Evolutionary conservation across 257 asterid species (phyloP).

Genomic region (Mitragyna speciosa): DNA sequence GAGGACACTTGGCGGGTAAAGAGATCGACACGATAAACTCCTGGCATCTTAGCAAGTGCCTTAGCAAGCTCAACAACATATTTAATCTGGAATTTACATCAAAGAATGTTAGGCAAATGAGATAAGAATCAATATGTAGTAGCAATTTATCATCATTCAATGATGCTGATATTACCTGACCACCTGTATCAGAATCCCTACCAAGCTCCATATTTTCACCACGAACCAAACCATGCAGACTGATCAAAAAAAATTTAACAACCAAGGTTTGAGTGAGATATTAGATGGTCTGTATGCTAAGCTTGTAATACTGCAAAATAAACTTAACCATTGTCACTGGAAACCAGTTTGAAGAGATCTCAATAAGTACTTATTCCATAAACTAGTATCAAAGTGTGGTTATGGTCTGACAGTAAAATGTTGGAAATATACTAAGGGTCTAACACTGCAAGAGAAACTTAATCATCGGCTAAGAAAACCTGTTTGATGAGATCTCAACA

Average conservation of each 20-base stretch:
- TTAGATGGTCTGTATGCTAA: background rate
- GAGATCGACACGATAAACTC: conserved; percentile 76
- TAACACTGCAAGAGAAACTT: background rate
- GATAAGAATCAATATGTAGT: background rate
- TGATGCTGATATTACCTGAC: conserved; percentile 50
- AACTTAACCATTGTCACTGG: background rate
- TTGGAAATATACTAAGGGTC: no score
- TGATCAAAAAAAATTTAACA: conserved; percentile 24
- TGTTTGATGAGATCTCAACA: background rate
- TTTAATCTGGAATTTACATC: conserved; percentile 50
- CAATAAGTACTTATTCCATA: no score
- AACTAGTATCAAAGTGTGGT: no score
- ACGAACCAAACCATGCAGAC: conserved; percentile 81
- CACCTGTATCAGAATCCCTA: conserved; percentile 89
- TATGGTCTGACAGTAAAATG: no score
- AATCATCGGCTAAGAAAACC: background rate
- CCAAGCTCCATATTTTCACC: conserved; percentile 97
- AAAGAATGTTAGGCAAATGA: conserved; percentile 16
- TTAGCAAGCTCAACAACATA: conserved; percentile 80
- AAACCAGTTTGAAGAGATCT: background rate
- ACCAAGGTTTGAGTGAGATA: background rate
- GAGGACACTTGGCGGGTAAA: conserved; percentile 80
- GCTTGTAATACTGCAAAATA: background rate
- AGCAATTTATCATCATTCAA: background rate
- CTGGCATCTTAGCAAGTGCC: conserved; percentile 77